These are phyloP conservation scores for Yamadazyma akitaensis DNA, from an alignment of 805 yeast species.

Conservation along the genomic window DNA sequence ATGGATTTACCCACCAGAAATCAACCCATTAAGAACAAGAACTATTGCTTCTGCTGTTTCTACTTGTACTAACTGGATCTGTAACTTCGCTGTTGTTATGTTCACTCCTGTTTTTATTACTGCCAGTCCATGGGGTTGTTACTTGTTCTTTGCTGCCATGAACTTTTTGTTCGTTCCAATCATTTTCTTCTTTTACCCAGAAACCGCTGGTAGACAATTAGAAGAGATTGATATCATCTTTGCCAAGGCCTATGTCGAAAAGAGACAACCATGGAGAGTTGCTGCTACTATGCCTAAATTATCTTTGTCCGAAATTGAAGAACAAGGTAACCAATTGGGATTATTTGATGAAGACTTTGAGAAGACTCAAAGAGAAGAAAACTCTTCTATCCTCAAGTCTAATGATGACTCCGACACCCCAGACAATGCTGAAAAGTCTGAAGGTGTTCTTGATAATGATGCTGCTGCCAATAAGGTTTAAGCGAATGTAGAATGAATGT, in stretches of 20 bases:
- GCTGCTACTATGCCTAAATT: slow-evolving; percentile 63
- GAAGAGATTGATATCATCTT: slow-evolving; percentile 55
- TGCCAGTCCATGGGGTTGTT: slow-evolving; percentile 38
- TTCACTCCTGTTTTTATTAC: slow-evolving; percentile 42
- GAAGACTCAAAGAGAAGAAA: slow-evolving; percentile 27
- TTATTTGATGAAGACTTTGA: slow-evolving; percentile 45
- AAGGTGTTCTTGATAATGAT: slow-evolving; percentile 6
- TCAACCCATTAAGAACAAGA: slow-evolving; percentile 46
- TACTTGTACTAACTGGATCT: slow-evolving; percentile 45
- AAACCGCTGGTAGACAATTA: slow-evolving; percentile 43
- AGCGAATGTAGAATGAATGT: neutral
- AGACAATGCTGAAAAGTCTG: slow-evolving; percentile 5
- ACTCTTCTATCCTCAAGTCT: slow-evolving; percentile 9
- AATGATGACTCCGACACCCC: slow-evolving; percentile 6
- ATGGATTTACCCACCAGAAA: slow-evolving; percentile 48
- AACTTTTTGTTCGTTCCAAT: slow-evolving; percentile 37
- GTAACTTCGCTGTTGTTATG: slow-evolving; percentile 46
- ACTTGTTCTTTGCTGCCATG: slow-evolving; percentile 40
- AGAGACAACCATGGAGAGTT: slow-evolving; percentile 57
- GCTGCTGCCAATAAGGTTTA: slow-evolving; percentile 9
- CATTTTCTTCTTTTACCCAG: slow-evolving; percentile 45
- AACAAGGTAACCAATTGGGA: slow-evolving; percentile 57
- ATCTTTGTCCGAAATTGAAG: slow-evolving; percentile 54
- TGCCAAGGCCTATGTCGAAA: slow-evolving; percentile 59
- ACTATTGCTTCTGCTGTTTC: slow-evolving; percentile 42